A percentile compares a stretch with the other conserved stretches of the same genome.
These are phyloP conservation scores for Ceratocystiopsis sp. DNA, from an alignment of 2,329 filamentous ascomycete genomes.

Conservation along the genomic window DNA sequence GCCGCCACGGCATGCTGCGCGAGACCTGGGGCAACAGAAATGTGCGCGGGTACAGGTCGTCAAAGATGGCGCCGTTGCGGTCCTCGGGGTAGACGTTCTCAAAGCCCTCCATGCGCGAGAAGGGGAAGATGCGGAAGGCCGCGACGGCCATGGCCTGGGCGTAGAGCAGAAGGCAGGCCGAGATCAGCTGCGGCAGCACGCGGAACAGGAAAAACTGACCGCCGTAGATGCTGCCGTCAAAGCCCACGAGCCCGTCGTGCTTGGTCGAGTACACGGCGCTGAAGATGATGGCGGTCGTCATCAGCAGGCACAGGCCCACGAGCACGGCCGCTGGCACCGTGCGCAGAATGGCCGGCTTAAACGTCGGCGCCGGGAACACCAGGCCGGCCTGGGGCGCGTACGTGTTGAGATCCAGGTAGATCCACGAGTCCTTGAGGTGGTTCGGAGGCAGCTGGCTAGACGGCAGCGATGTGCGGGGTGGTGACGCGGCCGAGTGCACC, in stretches of 20 bases:
- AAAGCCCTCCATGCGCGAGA: slow-evolving; percentile 52
- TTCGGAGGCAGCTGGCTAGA: not conserved
- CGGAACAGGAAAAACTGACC: slow-evolving; percentile 71
- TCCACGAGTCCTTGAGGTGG: slow-evolving; percentile 5
- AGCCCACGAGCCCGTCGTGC: slow-evolving; percentile 49
- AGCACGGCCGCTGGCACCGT: slow-evolving; percentile 44
- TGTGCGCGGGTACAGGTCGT: slow-evolving; percentile 49
- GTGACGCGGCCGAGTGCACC: slow-evolving; percentile 1
- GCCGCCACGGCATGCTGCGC: slow-evolving; percentile 41
- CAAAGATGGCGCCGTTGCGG: slow-evolving; percentile 49
- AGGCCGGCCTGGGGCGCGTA: slow-evolving; percentile 2
- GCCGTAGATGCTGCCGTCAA: slow-evolving; percentile 48
- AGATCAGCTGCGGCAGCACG: slow-evolving; percentile 66
- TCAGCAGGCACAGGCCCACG: slow-evolving; percentile 45
- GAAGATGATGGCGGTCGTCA: slow-evolving; percentile 57
- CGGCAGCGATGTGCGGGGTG: slow-evolving; percentile 1
- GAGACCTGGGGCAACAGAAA: slow-evolving; percentile 43
- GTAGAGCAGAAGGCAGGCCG: slow-evolving; percentile 56
- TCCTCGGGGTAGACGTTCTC: slow-evolving; percentile 30
- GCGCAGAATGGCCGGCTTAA: slow-evolving; percentile 55
- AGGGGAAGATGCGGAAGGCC: slow-evolving; percentile 62
- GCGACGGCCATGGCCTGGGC: slow-evolving; percentile 58
- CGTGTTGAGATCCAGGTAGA: slow-evolving; percentile 3
- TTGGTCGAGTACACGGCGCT: slow-evolving; percentile 50
- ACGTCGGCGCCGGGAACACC: slow-evolving; percentile 32